Evolutionary conservation across 768 basidiomycete genomes (phyloP).

Genomic region (Tulasnella sp.): DNA sequence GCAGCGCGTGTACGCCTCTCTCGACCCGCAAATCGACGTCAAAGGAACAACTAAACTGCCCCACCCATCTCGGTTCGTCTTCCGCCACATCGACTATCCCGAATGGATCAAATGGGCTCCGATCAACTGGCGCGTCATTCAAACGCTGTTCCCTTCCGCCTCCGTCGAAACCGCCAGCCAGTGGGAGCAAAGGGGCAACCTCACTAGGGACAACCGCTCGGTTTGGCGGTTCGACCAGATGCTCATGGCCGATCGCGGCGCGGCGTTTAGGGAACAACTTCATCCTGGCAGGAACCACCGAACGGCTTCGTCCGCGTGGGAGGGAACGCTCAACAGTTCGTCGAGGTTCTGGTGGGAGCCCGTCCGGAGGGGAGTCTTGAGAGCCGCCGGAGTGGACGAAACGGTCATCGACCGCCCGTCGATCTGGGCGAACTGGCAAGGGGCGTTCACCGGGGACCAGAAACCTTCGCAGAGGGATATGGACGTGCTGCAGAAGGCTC

Average conservation of each 20-base stretch:
- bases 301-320: conserved; percentile 15
- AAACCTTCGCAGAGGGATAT: not conserved
- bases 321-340: not conserved
- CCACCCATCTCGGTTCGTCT: conserved; percentile 64
- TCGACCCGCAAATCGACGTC: conserved; percentile 37
- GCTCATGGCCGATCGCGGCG: conserved; percentile 70
- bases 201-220: conserved; percentile 46
- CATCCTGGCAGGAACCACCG: conserved; percentile 39
- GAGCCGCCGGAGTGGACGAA: not conserved
- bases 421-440: not conserved
- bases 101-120: conserved; percentile 47
- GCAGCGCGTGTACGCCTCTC: conserved; percentile 56
- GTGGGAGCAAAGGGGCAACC: conserved; percentile 48
- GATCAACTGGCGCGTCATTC: conserved; percentile 10
- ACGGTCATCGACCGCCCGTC: conserved; percentile 29
- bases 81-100: conserved; percentile 48
- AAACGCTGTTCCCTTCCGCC: conserved; percentile 42
- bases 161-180: conserved; percentile 63
- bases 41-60: conserved; percentile 44
- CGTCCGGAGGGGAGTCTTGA: conserved; percentile 18
- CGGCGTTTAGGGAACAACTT: conserved; percentile 61
- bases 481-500: conserved; percentile 26
- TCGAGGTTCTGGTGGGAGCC: conserved; percentile 24
- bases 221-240: conserved; percentile 66
- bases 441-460: not conserved